A percentile compares a stretch with the other conserved stretches of the same genome.
Evolutionary conservation across 768 basidiomycete species (phyloP).

Genomic region (Fomitopsis serialis): DNA sequence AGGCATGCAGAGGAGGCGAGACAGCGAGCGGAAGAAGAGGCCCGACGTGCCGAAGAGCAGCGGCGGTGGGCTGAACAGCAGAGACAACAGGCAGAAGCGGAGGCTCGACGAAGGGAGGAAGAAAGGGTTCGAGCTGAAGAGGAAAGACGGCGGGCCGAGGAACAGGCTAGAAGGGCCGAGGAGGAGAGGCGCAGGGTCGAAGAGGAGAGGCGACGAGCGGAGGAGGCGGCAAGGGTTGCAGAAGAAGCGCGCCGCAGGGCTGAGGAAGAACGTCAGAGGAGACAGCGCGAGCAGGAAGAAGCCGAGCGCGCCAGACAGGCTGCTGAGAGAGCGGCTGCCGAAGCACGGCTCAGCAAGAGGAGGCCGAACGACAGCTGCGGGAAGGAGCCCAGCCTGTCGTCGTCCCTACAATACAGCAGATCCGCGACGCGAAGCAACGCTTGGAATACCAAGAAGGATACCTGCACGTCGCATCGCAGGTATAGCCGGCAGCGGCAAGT

Average conservation of each 20-base stretch:
- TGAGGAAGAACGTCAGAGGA: neutral
- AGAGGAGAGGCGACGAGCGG: neutral
- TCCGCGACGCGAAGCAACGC: neutral
- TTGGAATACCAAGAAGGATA: neutral
- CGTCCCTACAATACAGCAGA: neutral
- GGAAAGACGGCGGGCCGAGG: neutral
- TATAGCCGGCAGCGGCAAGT: conserved; percentile 2
- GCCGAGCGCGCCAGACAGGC: neutral
- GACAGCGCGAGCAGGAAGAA: neutral
- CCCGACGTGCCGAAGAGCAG: neutral
- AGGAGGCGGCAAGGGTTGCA: neutral
- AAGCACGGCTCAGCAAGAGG: neutral
- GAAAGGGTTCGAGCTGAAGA: neutral
- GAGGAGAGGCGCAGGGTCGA: neutral
- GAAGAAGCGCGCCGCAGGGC: neutral
- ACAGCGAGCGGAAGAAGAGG: neutral
- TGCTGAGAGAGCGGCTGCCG: neutral
- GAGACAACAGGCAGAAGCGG: neutral
- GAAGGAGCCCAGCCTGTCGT: neutral
- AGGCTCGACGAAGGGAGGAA: neutral
- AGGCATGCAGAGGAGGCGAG: too few relatives aligned
- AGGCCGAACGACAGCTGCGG: neutral
- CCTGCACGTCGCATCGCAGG: conserved; percentile 2
- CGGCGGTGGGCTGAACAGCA: neutral
- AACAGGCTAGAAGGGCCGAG: neutral